A percentile compares a stretch with the other conserved stretches of the same genome.
phyloP scores from a whole-genome alignment of 179 eudicot genomes.

The Corrigiola litoralis region DNA sequence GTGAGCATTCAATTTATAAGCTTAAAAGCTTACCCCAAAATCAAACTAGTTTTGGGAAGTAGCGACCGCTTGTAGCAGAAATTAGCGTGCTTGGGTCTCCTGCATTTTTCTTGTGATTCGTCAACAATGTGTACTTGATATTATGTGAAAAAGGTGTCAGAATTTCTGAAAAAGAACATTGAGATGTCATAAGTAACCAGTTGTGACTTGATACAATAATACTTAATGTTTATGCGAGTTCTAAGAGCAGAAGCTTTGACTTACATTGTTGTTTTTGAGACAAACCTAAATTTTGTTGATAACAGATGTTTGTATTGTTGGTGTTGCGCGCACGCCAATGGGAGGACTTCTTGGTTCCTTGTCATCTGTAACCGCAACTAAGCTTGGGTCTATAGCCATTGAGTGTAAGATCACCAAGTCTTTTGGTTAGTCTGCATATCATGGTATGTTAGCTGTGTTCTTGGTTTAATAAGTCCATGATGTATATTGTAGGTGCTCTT shows the following conservation, averaged over 20 bases:
- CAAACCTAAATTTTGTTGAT: neutral
- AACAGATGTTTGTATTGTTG: conserved; percentile 95
- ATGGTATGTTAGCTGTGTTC: neutral
- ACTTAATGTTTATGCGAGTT: neutral
- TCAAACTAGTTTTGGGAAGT: too few species aligned
- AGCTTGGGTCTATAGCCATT: conserved; percentile 88
- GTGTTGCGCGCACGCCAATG: conserved; percentile 94
- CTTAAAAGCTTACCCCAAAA: too few species aligned
- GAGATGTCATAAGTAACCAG: neutral
- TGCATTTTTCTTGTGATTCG: neutral
- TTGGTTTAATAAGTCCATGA: neutral
- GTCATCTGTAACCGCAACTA: conserved; percentile 85
- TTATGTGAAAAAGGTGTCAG: neutral
- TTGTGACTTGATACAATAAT: neutral
- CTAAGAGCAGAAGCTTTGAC: neutral
- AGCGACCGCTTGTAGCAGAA: too few species aligned
- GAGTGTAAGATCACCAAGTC: conserved; percentile 42
- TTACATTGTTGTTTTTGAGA: neutral
- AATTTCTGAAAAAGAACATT: neutral
- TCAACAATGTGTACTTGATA: neutral
- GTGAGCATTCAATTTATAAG: too few species aligned
- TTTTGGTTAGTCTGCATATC: neutral
- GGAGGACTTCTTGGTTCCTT: conserved; percentile 91
- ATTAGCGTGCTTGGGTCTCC: too few species aligned
- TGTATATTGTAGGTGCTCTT: conserved; percentile 60